Conservation (phyloP, 192 early-diverging fungal genomes). For the Mortierella hygrophila region DNA sequence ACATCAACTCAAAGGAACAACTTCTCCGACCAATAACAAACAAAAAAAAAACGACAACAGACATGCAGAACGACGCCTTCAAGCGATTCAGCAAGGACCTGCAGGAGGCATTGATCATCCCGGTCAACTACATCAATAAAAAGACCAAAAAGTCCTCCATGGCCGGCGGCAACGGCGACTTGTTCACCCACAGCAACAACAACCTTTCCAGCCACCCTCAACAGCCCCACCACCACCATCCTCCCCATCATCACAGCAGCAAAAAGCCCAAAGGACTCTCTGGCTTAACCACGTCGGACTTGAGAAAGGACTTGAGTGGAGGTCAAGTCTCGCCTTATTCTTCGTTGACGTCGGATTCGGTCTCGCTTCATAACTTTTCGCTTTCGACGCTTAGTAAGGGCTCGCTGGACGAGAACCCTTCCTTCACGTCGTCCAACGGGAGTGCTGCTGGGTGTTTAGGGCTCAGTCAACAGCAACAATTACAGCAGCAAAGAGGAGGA, state of each 20-base stretch:
- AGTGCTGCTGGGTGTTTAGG: background rate
- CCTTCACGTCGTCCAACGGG: constrained; percentile 44
- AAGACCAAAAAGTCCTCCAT: constrained; percentile 23
- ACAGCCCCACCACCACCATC: constrained; percentile 3
- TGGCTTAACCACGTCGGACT: background rate
- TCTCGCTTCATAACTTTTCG: constrained; percentile 46
- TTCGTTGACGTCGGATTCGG: constrained; percentile 17
- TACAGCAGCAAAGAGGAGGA: background rate
- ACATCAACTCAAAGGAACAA: background rate
- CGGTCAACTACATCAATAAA: constrained; percentile 48
- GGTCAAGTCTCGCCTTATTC: background rate
- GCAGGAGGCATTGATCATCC: constrained; percentile 38
- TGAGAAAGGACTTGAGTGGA: background rate
- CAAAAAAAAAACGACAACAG: background rate
- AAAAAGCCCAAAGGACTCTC: background rate
- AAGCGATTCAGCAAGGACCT: constrained; percentile 41
- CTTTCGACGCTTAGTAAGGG: constrained; percentile 49
- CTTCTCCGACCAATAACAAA: background rate
- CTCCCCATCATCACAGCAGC: background rate
- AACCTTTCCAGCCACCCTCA: background rate
- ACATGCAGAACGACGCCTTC: constrained; percentile 47
- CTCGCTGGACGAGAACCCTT: constrained; percentile 39
- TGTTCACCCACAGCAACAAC: background rate
- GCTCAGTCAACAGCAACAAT: constrained; percentile 7
- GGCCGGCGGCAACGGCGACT: background rate